Conservation (phyloP, 176 grass and related monocot genomes). For the Stipa capillata region DNA sequence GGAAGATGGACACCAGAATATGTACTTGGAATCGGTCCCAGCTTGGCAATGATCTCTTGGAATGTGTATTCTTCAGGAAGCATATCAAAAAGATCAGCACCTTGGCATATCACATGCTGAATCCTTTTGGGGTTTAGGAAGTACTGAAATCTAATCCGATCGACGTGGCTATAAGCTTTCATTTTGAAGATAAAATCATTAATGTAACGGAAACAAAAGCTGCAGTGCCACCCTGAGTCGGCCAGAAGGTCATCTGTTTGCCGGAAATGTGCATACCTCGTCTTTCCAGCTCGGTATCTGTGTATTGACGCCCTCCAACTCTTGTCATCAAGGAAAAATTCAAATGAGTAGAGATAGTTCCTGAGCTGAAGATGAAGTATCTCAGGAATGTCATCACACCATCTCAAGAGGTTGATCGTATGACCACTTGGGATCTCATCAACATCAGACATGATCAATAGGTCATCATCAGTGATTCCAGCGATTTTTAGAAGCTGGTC, state of each 20-base stretch:
- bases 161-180: conserved; percentile 83
- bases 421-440: conserved; percentile 91
- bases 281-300: conserved; percentile 64
- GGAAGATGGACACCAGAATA: conserved; percentile 85
- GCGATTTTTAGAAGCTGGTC: conserved; percentile 79
- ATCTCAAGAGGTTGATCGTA: conserved; percentile 75
- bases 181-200: conserved; percentile 84
- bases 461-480: conserved; percentile 61
- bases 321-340: conserved; percentile 73
- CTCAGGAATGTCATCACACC: conserved; percentile 72
- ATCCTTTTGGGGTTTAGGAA: conserved; percentile 61
- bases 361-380: conserved; percentile 68
- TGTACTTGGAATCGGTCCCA: conserved; percentile 62
- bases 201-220: conserved; percentile 78
- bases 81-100: conserved; percentile 84
- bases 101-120: conserved; percentile 75
- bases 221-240: conserved; percentile 93
- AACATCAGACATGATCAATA: conserved; percentile 94
- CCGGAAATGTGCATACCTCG: conserved; percentile 68
- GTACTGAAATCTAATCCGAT: conserved; percentile 73
- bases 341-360: conserved; percentile 87
- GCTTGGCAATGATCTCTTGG: conserved; percentile 83
- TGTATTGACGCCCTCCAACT: conserved; percentile 86
- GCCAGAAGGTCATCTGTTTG: conserved; percentile 76
- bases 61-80: conserved; percentile 89